These are phyloP conservation scores for Cyclostephanos tholiformis DNA, from an alignment of 108 stramenopile genomes.

Conservation along the genomic window DNA sequence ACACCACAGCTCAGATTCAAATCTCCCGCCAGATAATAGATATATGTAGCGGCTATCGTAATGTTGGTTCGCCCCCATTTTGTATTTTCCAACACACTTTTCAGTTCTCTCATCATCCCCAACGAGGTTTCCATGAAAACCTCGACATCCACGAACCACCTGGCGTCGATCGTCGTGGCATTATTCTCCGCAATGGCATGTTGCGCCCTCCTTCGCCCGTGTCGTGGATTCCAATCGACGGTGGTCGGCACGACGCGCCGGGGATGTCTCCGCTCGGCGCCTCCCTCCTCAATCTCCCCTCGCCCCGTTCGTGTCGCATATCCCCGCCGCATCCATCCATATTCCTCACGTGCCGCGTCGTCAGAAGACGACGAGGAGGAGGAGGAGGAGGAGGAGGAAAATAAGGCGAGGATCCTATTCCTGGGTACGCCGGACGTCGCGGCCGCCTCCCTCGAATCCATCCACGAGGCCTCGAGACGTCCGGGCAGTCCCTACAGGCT, in stretches of 20 bases:
- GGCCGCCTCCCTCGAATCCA: constrained; percentile 77
- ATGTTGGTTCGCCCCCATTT: no score
- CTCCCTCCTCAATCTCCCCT: not conserved
- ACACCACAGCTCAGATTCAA: no score
- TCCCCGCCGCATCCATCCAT: constrained; percentile 4
- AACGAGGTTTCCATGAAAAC: constrained; percentile 9
- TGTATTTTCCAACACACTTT: no score
- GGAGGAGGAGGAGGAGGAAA: not conserved
- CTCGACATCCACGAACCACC: constrained; percentile 10
- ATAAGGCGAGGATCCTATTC: constrained; percentile 84
- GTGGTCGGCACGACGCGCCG: not conserved
- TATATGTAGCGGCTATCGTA: no score
- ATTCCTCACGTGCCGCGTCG: constrained; percentile 10
- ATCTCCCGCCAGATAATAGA: no score
- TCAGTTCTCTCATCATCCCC: not conserved
- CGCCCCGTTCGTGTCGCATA: not conserved
- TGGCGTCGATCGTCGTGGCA: constrained; percentile 21
- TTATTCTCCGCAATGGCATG: constrained; percentile 18
- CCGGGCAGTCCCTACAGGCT: constrained; percentile 71
- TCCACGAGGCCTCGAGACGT: constrained; percentile 71
- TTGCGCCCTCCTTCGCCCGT: constrained; percentile 13
- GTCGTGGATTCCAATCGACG: constrained; percentile 22
- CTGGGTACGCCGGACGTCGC: constrained; percentile 97
- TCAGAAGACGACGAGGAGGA: not conserved
- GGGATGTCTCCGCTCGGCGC: not conserved